Base-by-base conservation (phyloP, 2,329 filamentous ascomycete genomes). In the Fusarium robinianum region DNA sequence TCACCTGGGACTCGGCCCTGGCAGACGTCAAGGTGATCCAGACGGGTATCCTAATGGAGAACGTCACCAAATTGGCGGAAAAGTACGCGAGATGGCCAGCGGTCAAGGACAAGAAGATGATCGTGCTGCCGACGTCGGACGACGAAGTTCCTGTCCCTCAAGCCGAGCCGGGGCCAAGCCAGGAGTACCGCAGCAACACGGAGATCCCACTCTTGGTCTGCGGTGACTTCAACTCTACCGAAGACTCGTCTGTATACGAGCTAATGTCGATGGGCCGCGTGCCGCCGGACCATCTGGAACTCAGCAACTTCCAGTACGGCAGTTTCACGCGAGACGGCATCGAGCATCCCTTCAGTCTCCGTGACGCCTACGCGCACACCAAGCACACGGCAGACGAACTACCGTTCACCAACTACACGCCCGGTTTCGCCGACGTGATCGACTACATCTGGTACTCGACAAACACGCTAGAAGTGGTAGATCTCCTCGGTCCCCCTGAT, bases 361-460 rank as follows among this genome's bases (percentile, higher is more conserved):
- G 94, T 63, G 96, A 94, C 15, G 85, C 90, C 3, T 99, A 99
- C 67, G 81, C 82, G 23, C 81, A 87, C 52, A 85, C 95, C 38
- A 86, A 86, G 52, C 87, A 92, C 63, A 83, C 94, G 23, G 84
- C 85, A 6, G 87, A 90, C 45, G 89, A 96, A 65, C 74, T 97
- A 59, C 83, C 84, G 5, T 99, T 96, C 68, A 99, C 94, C 32
- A 99, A 99, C 70, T 99, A 97, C 70, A 95, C 90, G 10, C 91
- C 94, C 1, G 83, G 84, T n/a, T 99, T 96, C 71, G 81, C 83
- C 37, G 91, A 90, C 51, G 88, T 95, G 44, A 87, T 99, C 57
- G 94, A 99, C 67, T 96, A 97, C 69, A 90, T 99, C 62, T 97
- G 91, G 90, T 99, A 95, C 71, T 91, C 90, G 43, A 92, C 90